Conservation (phyloP, 495 filamentous ascomycete genomes). For the Viridothelium virens region DNA sequence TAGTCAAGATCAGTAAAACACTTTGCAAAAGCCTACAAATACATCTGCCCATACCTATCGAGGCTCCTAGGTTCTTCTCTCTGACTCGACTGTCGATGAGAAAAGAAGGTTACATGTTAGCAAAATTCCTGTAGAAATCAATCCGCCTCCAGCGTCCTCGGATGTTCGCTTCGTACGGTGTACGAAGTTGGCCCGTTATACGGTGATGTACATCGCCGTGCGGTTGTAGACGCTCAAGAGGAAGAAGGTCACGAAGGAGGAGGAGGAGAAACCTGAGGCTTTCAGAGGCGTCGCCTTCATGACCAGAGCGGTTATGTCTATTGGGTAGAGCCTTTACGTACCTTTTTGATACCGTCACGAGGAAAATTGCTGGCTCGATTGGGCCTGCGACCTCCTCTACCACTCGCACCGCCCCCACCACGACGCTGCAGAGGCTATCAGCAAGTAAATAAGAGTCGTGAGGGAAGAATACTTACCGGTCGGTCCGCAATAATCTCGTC, state of each 20-base stretch:
- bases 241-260: conserved; percentile 6
- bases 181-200: background rate
- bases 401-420: background rate
- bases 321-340: background rate
- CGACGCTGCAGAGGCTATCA: background rate
- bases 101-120: conserved; percentile 5
- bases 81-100: background rate
- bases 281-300: background rate
- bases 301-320: background rate
- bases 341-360: conserved; percentile 7
- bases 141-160: conserved; percentile 6
- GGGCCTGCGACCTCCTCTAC: background rate
- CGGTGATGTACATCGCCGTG: background rate
- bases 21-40: background rate
- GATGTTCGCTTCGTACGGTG: background rate
- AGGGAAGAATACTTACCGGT: background rate
- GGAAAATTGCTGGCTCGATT: background rate
- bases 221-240: background rate
- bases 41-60: background rate
- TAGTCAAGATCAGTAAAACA: conserved; percentile 36
- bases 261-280: background rate
- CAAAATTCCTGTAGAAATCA: conserved; percentile 1
- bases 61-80: background rate
- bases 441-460: background rate
- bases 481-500: conserved; percentile 5